Conservation (phyloP, 306 rosid species). For the Cucumis cinereus region DNA sequence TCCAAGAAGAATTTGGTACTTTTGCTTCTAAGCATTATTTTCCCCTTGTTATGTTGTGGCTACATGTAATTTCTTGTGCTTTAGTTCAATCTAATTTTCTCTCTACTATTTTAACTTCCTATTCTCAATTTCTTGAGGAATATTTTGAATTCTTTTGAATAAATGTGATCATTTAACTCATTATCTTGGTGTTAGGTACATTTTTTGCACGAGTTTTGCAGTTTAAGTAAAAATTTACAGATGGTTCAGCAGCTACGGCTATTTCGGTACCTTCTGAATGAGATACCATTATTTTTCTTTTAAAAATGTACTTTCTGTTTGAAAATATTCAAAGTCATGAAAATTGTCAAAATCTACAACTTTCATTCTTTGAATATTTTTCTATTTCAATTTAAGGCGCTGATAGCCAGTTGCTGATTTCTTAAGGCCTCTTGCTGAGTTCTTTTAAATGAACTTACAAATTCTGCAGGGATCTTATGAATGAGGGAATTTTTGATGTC, state of each 20-base stretch:
- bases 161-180: background rate
- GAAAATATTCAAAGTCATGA: background rate
- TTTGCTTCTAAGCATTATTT: slow-evolving; percentile 7
- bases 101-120: background rate
- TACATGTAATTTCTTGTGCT: background rate
- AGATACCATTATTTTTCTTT: background rate
- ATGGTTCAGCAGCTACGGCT: slow-evolving; percentile 91
- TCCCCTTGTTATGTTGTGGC: background rate
- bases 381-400: background rate
- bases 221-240: slow-evolving; percentile 86
- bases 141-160: background rate
- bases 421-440: slow-evolving; percentile 2
- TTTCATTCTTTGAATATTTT: slow-evolving; percentile 2
- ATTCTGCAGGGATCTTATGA: slow-evolving; percentile 72
- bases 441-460: slow-evolving; percentile 16
- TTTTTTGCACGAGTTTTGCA: slow-evolving; percentile 87
- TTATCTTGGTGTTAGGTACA: slow-evolving; percentile 33
- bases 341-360: background rate
- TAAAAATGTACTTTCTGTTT: background rate
- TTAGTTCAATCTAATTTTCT: background rate
- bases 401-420: background rate
- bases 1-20: slow-evolving; percentile 81
- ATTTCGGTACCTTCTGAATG: slow-evolving; percentile 44
- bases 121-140: background rate
- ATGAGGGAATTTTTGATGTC: slow-evolving; percentile 87